A percentile compares a stretch with the other conserved stretches of the same genome.
phyloP scores from a whole-genome alignment of 2,329 filamentous ascomycete species.

The Aureobasidium sp. region DNA sequence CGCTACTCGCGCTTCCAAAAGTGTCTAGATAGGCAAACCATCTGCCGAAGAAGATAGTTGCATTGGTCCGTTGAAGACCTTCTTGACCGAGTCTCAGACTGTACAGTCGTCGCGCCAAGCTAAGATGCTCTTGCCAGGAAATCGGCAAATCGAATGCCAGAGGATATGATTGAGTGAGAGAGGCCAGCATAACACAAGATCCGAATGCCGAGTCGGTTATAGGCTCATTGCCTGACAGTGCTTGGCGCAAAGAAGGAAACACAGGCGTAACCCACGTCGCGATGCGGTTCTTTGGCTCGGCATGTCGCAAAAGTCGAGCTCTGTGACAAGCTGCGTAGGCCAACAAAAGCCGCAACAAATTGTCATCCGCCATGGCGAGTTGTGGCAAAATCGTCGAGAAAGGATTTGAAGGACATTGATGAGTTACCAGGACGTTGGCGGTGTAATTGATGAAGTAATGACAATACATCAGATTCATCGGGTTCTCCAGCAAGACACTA shows the following conservation, averaged over 20 bases:
- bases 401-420: slow-evolving; percentile 55
- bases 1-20: slow-evolving; percentile 64
- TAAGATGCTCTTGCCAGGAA: slow-evolving; percentile 72
- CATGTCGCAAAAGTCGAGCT: slow-evolving; percentile 64
- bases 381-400: slow-evolving; percentile 56
- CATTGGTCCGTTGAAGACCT: slow-evolving; percentile 54
- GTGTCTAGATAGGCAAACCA: slow-evolving; percentile 84
- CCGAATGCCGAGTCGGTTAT: slow-evolving; percentile 69
- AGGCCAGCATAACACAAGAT: slow-evolving; percentile 77
- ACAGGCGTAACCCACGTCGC: slow-evolving; percentile 73
- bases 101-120: slow-evolving; percentile 56
- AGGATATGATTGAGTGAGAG: slow-evolving; percentile 75
- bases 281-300: slow-evolving; percentile 69
- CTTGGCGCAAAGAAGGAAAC: slow-evolving; percentile 65
- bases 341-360: slow-evolving; percentile 68
- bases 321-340: slow-evolving; percentile 79
- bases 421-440: slow-evolving; percentile 56
- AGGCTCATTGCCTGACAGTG: slow-evolving; percentile 51
- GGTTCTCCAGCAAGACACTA: slow-evolving; percentile 56
- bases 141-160: slow-evolving; percentile 71
- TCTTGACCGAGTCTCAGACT: slow-evolving; percentile 41
- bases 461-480: slow-evolving; percentile 72
- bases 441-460: slow-evolving; percentile 75
- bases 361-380: slow-evolving; percentile 62
- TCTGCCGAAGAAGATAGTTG: slow-evolving; percentile 67